Conservation (phyloP, 805 yeast species). For the Yamadazyma ubonensis region DNA sequence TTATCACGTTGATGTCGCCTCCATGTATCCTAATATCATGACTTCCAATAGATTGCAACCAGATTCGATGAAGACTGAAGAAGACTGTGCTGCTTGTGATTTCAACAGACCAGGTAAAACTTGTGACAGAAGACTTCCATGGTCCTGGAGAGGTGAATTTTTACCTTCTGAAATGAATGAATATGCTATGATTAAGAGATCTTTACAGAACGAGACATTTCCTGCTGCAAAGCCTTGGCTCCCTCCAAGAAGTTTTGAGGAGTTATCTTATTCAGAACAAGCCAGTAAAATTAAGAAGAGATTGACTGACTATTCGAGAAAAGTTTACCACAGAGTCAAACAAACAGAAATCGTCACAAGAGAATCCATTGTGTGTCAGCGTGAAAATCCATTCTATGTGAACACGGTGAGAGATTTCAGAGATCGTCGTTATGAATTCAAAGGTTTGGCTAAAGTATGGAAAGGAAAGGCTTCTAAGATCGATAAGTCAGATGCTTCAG, state of each 20-base stretch:
- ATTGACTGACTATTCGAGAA: conserved; percentile 77
- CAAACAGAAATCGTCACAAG: conserved; percentile 81
- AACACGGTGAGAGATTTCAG: conserved; percentile 92
- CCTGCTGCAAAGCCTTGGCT: conserved; percentile 58
- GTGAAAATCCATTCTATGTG: conserved; percentile 96
- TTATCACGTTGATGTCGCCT: conserved; percentile 97
- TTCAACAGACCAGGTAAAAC: conserved; percentile 92
- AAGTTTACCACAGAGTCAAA: conserved; percentile 78
- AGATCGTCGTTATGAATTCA: conserved; percentile 94
- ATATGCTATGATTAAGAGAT: conserved; percentile 83
- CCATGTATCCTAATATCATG: conserved; percentile 99
- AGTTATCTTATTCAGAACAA: conserved; percentile 74
- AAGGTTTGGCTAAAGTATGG: conserved; percentile 92
- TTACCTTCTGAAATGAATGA: conserved; percentile 90
- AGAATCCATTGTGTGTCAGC: conserved; percentile 92
- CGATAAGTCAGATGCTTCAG: conserved; percentile 48
- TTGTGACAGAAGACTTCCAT: conserved; percentile 87
- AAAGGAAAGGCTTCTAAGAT: conserved; percentile 70
- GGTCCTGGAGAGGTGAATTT: conserved; percentile 99
- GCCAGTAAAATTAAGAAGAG: conserved; percentile 73
- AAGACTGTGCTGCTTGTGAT: conserved; percentile 96
- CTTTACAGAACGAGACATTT: conserved; percentile 75
- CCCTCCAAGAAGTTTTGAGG: conserved; percentile 68
- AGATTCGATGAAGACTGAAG: conserved; percentile 92
- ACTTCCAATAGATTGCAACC: conserved; percentile 96